Percentiles rank a stretch among this genome's conserved stretches.
Conservation (phyloP, 192 early-diverging fungal genomes). For the Coemansia sp. region DNA sequence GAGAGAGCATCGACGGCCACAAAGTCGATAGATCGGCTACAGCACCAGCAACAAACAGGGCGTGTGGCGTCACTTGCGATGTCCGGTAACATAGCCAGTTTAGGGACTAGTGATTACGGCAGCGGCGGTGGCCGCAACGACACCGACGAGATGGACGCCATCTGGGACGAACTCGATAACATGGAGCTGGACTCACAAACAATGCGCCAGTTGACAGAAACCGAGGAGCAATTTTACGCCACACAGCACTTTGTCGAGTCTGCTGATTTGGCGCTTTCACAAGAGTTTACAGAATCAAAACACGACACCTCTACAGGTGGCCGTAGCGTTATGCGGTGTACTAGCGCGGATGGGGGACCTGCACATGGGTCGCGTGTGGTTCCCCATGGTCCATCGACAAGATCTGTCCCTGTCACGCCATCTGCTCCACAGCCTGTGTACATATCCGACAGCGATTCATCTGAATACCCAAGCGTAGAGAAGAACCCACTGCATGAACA, state of each 20-base stretch:
- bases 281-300: slow-evolving; percentile 32
- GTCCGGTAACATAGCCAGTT: slow-evolving; percentile 5
- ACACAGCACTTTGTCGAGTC: slow-evolving; percentile 37
- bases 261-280: slow-evolving; percentile 21
- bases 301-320: neutral
- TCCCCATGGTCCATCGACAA: slow-evolving; percentile 16
- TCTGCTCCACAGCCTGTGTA: slow-evolving; percentile 9
- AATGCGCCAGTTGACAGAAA: slow-evolving; percentile 41
- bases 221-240: slow-evolving; percentile 45
- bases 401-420: slow-evolving; percentile 42
- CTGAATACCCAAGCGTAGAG: slow-evolving; percentile 1
- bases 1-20: neutral
- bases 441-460: slow-evolving; percentile 28
- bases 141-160: slow-evolving; percentile 19
- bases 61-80: slow-evolving; percentile 1
- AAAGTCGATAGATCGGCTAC: slow-evolving; percentile 1
- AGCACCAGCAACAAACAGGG: slow-evolving; percentile 4
- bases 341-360: slow-evolving; percentile 6
- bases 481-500: neutral
- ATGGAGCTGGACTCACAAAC: slow-evolving; percentile 43
- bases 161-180: slow-evolving; percentile 32
- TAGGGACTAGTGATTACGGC: slow-evolving; percentile 7
- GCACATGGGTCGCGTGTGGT: slow-evolving; percentile 16
- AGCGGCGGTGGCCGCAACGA: neutral
- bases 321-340: slow-evolving; percentile 5